phyloP scores from a whole-genome alignment of 106 monocot genomes.

The Dendrobium huoshanense region DNA sequence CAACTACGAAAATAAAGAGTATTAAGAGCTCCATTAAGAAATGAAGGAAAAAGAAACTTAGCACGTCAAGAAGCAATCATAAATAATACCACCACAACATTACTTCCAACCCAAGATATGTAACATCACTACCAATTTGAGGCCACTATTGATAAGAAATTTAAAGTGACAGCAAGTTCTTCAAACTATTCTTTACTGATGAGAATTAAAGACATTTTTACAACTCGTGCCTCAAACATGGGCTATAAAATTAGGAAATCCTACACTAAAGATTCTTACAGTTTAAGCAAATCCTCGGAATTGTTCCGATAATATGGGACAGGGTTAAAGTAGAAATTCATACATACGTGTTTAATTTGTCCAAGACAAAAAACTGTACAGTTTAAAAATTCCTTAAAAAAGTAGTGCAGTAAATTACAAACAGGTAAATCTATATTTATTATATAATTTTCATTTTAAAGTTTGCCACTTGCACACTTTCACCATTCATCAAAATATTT shows the following conservation, averaged over 20 bases:
- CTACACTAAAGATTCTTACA: neutral
- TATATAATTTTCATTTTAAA: too few species aligned
- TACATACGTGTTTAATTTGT: neutral
- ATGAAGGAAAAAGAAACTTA: neutral
- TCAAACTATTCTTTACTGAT: neutral
- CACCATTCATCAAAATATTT: too few species aligned
- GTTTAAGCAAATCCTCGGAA: neutral
- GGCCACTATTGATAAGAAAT: neutral
- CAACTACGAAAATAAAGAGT: neutral
- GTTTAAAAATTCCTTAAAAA: neutral
- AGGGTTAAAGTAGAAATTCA: neutral
- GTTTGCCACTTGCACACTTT: too few species aligned
- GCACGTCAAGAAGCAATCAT: neutral
- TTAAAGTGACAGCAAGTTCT: neutral
- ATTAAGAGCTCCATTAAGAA: neutral
- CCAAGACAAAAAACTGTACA: neutral
- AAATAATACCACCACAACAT: neutral
- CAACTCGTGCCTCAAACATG: neutral
- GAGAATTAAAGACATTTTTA: neutral
- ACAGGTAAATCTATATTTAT: too few species aligned
- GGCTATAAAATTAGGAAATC: neutral
- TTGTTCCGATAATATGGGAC: neutral
- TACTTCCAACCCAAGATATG: neutral
- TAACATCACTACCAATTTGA: neutral
- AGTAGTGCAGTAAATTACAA: neutral